Evolutionary conservation across 2,329 filamentous ascomycete species (phyloP), one percentile per base, ranked within the genome.

Genomic region (Xylariomycetidae sp.): DNA sequence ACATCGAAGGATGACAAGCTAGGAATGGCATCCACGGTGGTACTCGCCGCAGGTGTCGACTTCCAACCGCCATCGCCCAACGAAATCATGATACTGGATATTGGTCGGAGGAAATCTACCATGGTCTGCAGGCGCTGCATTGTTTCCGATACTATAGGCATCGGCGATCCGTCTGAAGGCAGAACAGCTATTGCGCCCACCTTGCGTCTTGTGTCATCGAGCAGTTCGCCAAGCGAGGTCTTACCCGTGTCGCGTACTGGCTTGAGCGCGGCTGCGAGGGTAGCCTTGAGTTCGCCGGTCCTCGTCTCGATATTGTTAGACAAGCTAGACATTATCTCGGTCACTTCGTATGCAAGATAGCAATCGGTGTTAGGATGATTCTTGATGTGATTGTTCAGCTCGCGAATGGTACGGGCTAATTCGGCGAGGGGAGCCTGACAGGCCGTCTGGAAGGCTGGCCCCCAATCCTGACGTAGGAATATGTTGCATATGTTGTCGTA

Each of bases 171-270:
- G 58, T 97, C 89, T 5, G 74, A 61, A 1, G 90, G 87, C 6
- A 97, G 64, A 9, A 74, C 67, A 34, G 82, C 73, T 34, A 94
- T 67, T 16, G 62, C 66, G 35, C 70, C 70, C 18, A 88, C 76
- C 45, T 77, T 84, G 25, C 80, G 79, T 49, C 81, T 82, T 12
- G 83, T 88, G 46, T 96, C 88, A 18, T 92, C 88, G 2, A 97
- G 67, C 15, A 98, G 67, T 50, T 90, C 87, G 8, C 78, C 74
- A 12, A 98, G 70, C 0, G 90, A 95, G 2, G 76, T 72, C 57
- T 96, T 96, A 25, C 87, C 90, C 0, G 90, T 97, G 56, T 96
- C 90, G 14, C 89, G 80, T 9, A 97, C 77, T 1, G 92, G 92
- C 49, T 92, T 88, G 11, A 97, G 67, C 7, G 88, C 86, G 34